A percentile compares a stretch with the other conserved stretches of the same genome.
These are phyloP conservation scores for Mychonastes homosphaera DNA, from an alignment of 139 green algal species.

Conservation along the genomic window DNA sequence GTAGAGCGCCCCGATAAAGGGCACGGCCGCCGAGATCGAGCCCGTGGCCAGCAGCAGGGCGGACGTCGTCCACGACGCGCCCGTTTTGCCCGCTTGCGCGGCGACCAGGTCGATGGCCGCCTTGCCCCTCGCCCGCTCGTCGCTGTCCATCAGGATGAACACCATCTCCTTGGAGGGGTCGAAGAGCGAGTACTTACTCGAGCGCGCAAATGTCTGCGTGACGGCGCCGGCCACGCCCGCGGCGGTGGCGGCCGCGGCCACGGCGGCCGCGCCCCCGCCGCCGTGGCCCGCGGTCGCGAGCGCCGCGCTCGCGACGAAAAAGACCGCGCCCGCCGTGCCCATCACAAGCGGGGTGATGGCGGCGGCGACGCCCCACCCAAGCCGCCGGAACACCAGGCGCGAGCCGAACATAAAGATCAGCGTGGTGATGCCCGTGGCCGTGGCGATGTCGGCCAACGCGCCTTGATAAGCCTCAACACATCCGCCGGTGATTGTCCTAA, in stretches of 20 bases:
- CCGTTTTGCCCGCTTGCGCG: slow-evolving; percentile 26
- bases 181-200: slow-evolving; percentile 69
- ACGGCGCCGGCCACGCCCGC: no score
- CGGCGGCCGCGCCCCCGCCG: no score
- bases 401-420: slow-evolving; percentile 66
- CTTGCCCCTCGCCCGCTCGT: slow-evolving; percentile 73
- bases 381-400: slow-evolving; percentile 64
- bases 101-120: slow-evolving; percentile 77
- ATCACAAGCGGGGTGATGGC: slow-evolving; percentile 51
- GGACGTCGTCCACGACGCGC: slow-evolving; percentile 20
- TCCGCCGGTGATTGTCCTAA: no score
- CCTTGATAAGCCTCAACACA: no score
- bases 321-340: slow-evolving; percentile 44
- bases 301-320: slow-evolving; percentile 56
- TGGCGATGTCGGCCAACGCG: slow-evolving; percentile 73
- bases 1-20: no score
- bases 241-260: no score
- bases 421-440: slow-evolving; percentile 56
- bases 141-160: slow-evolving; percentile 73
- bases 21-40: no score
- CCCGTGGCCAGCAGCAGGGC: no score
- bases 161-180: slow-evolving; percentile 80
- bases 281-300: no score
- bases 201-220: slow-evolving; percentile 55
- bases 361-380: slow-evolving; percentile 57